These are phyloP conservation scores for Boletus semigastroideus DNA, from an alignment of 1,284 basidiomycete species.

Conservation along the genomic window DNA sequence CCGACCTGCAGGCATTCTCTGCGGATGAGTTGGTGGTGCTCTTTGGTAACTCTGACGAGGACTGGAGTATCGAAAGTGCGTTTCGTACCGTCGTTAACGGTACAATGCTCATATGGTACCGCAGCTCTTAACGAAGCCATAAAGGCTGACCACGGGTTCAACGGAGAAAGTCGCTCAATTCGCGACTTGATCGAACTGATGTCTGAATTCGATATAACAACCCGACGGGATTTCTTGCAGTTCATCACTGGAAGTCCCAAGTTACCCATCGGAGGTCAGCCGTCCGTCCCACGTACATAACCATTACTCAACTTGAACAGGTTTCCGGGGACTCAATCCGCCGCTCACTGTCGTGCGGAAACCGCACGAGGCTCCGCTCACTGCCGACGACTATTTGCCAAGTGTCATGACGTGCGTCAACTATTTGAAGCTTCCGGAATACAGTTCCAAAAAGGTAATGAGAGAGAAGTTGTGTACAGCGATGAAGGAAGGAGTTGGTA, in stretches of 20 bases:
- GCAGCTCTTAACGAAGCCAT: conserved; percentile 82
- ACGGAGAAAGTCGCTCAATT: conserved; percentile 89
- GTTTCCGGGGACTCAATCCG: conserved; percentile 94
- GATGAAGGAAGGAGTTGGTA: conserved; percentile 88
- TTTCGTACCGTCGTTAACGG: not conserved
- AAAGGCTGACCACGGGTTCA: conserved; percentile 99
- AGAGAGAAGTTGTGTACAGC: conserved; percentile 77
- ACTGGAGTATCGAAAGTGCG: conserved; percentile 90
- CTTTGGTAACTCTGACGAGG: conserved; percentile 94
- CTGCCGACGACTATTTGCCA: conserved; percentile 93
- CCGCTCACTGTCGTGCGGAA: conserved; percentile 96
- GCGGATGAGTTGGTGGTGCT: conserved; percentile 92
- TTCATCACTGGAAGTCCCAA: conserved; percentile 98
- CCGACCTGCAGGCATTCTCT: conserved; percentile 89
- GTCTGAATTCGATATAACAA: conserved; percentile 71
- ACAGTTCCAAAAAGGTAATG: conserved; percentile 82
- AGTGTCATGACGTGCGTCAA: conserved; percentile 99
- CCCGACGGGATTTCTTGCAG: conserved; percentile 88
- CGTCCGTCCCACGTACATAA: not conserved
- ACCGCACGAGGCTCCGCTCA: conserved; percentile 87
- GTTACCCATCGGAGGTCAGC: conserved; percentile 86
- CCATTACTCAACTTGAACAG: conserved; percentile 38
- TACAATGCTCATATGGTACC: conserved; percentile 7
- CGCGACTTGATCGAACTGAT: conserved; percentile 87
- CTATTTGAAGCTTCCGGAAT: conserved; percentile 93